Percentiles rank a stretch among this genome's conserved stretches.
Evolutionary conservation across 1,284 basidiomycete genomes (phyloP).

Genomic region (Rhodotorula sp.): DNA sequence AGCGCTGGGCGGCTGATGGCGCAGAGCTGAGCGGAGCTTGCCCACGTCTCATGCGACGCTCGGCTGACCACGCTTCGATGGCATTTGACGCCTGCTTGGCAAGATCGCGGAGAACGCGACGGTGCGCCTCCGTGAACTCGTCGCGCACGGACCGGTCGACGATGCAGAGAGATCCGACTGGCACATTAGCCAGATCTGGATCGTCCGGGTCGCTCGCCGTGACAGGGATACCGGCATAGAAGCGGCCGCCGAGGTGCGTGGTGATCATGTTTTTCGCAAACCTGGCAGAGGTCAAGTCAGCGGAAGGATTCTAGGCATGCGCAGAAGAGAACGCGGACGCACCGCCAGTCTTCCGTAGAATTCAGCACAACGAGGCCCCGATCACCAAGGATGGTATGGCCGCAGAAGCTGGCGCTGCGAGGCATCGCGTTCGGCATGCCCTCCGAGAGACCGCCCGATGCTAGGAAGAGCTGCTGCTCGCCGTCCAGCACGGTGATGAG

Average conservation of each 20-base stretch:
- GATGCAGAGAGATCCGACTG: constrained; percentile 47
- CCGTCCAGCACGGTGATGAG: constrained; percentile 46
- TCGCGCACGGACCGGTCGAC: constrained; percentile 45
- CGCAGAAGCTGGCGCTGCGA: constrained; percentile 39
- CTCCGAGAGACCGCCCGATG: constrained; percentile 42
- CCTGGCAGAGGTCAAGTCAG: not conserved
- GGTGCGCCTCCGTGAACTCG: constrained; percentile 42
- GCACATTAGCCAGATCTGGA: constrained; percentile 25
- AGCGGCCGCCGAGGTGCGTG: constrained; percentile 28
- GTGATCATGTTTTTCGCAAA: not conserved
- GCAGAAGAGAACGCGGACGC: not conserved
- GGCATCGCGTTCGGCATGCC: constrained; percentile 33
- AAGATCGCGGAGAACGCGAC: constrained; percentile 41
- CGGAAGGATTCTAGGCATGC: too few species aligned
- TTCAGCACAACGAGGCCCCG: constrained; percentile 43
- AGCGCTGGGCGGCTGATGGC: not conserved
- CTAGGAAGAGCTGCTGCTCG: constrained; percentile 46
- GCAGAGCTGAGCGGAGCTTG: constrained; percentile 6
- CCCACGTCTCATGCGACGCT: constrained; percentile 1
- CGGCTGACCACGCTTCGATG: constrained; percentile 34
- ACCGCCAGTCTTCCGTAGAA: constrained; percentile 42
- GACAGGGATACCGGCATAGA: constrained; percentile 31
- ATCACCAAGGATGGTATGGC: constrained; percentile 42
- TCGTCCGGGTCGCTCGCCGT: constrained; percentile 37
- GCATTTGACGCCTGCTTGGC: constrained; percentile 28